Conservation (phyloP, 208 protist species). For the Leishmania gerbilli region DNA sequence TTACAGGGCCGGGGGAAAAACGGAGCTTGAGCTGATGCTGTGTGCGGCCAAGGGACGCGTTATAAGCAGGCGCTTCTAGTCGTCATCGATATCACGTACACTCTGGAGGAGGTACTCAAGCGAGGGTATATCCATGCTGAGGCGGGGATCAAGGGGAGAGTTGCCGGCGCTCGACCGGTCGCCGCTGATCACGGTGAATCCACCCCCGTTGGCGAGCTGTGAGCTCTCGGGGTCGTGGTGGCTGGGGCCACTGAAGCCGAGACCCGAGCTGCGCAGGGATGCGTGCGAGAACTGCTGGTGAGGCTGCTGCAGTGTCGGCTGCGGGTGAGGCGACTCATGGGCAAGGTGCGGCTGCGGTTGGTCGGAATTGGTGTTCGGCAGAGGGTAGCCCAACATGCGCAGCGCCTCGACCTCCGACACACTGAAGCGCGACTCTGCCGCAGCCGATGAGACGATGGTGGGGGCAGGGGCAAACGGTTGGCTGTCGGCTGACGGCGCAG, state of each 20-base stretch:
- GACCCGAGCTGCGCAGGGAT: background rate
- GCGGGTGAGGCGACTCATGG: background rate
- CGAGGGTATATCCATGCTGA: conserved; percentile 34
- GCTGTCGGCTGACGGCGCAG: background rate
- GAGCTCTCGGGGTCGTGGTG: conserved; percentile 17
- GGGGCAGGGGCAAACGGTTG: background rate
- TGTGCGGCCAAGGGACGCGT: background rate
- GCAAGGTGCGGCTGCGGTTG: background rate
- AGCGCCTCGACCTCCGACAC: conserved; percentile 31
- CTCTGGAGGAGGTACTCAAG: conserved; percentile 69
- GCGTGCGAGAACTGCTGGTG: background rate
- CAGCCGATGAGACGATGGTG: background rate
- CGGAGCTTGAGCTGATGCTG: background rate
- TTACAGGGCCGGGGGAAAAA: background rate
- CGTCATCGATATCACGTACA: conserved; percentile 61
- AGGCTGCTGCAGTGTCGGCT: background rate
- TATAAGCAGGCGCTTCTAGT: conserved; percentile 12
- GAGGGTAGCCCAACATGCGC: conserved; percentile 22
- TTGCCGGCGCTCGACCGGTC: conserved; percentile 10
- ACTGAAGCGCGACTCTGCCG: conserved; percentile 21
- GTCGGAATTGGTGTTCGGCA: background rate
- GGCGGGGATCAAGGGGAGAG: conserved; percentile 16
- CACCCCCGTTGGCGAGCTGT: conserved; percentile 2
- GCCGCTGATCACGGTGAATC: conserved; percentile 25
- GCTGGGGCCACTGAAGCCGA: background rate